Evolutionary conservation across 208 protist genomes (phyloP), one percentile per base, ranked within the genome.

Genomic region (Angomonas ambiguus): DNA sequence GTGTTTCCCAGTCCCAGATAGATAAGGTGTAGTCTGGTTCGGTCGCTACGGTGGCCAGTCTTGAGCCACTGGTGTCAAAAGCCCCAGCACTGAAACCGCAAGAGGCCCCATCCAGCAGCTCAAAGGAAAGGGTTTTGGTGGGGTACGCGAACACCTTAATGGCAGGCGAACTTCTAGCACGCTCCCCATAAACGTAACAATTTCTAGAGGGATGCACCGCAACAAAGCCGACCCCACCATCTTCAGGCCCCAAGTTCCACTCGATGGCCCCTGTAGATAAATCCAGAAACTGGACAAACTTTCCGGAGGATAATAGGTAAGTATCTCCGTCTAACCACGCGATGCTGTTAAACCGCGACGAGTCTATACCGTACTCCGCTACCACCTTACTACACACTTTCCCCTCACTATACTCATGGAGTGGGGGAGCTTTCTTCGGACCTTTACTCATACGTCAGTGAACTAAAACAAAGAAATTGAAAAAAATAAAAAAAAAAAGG

Each of bases 1-100:
- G 80, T 20, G 69, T 67, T 33, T 85, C 41, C 97, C 97, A 99
- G 72, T 98, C 82, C 97, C 98, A 99, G 24, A 99, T 84, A 0
- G 94, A 93, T 1, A 99, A 82, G 13, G 91, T 97, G 79, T 91
- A 99, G 79, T 99, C 98, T 1, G 97, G 97, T 22, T 62, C 78
- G 22, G 79, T 82, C 30, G 91, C 97, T 4, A 99, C 96, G 5
- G 96, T 97, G 2, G 97, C 98, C 55, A 99, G 86, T 65, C 87
- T 87, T 13, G 33, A 80, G 1, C 98, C 98, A 18, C 82, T 66
- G 0, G 24, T 13, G 69, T 89, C 93, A 74, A 98, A 99, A 35
- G 72, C 49, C 25, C 96, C 74, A 0, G 89, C 82, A 30, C 79
- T 85, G 77, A 94, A 99, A 6, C 88, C 94, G 16, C 72, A 70